phyloP scores from a whole-genome alignment of 345 rosid species.

The Euphorbia pulcherrima region DNA sequence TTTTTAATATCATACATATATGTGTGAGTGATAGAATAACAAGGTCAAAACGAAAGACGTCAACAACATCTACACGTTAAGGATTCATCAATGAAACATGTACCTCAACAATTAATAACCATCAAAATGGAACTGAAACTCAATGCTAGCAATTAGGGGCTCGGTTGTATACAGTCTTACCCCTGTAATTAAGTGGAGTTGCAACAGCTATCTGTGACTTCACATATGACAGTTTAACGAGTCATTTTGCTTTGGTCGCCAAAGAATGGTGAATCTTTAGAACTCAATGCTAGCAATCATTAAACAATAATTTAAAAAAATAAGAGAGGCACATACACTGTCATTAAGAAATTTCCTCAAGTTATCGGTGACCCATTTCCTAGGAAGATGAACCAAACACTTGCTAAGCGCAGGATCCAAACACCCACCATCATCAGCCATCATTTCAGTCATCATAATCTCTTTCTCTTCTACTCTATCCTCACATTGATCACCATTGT shows the following conservation, averaged over 20 bases:
- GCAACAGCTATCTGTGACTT: too few relatives aligned
- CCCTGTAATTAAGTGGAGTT: too few relatives aligned
- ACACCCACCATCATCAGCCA: constrained; percentile 31
- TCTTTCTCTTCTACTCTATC: constrained; percentile 29
- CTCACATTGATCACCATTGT: constrained; percentile 23
- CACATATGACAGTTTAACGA: too few relatives aligned
- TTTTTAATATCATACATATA: background rate
- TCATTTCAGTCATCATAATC: constrained; percentile 58
- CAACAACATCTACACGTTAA: background rate
- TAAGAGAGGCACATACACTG: constrained; percentile 36
- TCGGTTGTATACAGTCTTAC: too few relatives aligned
- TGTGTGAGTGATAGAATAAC: background rate
- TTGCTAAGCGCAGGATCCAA: constrained; percentile 52
- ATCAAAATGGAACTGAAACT: background rate
- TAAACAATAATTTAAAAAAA: too few relatives aligned
- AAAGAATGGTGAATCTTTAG: too few relatives aligned
- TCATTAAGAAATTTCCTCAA: constrained; percentile 58
- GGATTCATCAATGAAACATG: background rate
- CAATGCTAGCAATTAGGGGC: background rate
- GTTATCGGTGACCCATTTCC: constrained; percentile 59
- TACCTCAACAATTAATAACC: background rate
- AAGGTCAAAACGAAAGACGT: background rate
- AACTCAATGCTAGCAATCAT: too few relatives aligned
- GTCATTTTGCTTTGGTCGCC: too few relatives aligned
- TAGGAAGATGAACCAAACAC: constrained; percentile 74